Evolutionary conservation across 352 stramenopile genomes (phyloP).

Genomic region (Phytophthora cactorum): DNA sequence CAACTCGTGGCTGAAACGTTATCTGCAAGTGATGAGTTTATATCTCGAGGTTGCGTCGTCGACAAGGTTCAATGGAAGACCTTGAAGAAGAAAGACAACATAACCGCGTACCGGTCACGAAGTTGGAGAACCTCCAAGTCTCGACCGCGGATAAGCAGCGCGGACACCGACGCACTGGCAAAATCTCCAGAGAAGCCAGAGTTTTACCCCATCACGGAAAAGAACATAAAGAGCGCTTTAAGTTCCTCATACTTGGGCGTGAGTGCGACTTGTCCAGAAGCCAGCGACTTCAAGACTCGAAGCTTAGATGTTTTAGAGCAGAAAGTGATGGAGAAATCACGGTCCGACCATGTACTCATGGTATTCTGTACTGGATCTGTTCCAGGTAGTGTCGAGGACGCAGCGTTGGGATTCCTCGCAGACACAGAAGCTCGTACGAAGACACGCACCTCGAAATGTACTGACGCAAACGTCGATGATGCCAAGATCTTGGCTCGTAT

Average conservation of each 20-base stretch:
- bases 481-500: slow-evolving; percentile 36
- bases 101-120: slow-evolving; percentile 50
- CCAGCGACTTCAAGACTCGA: slow-evolving; percentile 2
- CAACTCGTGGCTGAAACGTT: slow-evolving; percentile 61
- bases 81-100: slow-evolving; percentile 46
- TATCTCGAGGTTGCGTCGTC: slow-evolving; percentile 37
- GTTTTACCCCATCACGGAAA: slow-evolving; percentile 25
- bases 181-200: slow-evolving; percentile 29
- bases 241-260: slow-evolving; percentile 18
- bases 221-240: slow-evolving; percentile 12
- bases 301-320: slow-evolving; percentile 5
- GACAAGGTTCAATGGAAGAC: slow-evolving; percentile 50
- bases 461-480: slow-evolving; percentile 25
- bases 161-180: slow-evolving; percentile 28
- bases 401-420: slow-evolving; percentile 42
- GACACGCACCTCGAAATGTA: slow-evolving; percentile 32
- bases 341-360: slow-evolving; percentile 25
- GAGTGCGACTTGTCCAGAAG: slow-evolving; percentile 19
- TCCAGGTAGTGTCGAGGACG: slow-evolving; percentile 44
- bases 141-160: slow-evolving; percentile 15
- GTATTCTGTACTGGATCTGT: slow-evolving; percentile 36
- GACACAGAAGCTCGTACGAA: slow-evolving; percentile 36
- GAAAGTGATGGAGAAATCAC: slow-evolving; percentile 28
- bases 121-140: background rate
- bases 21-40: slow-evolving; percentile 52